Evolutionary conservation across 805 yeast species (phyloP).

Genomic region (Isabelozyma heimii): DNA sequence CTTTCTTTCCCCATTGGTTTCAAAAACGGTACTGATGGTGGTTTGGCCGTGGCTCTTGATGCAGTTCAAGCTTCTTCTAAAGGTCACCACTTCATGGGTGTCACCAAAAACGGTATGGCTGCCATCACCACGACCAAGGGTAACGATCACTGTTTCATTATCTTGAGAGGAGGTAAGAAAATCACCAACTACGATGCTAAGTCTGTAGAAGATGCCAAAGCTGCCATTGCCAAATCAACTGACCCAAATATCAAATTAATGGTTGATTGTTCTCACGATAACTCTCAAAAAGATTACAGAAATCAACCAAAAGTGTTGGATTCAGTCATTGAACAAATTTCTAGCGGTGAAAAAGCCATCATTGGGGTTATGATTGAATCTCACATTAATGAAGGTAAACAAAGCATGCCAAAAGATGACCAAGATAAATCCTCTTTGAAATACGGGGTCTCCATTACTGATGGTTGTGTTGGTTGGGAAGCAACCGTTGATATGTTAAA

Average conservation of each 20-base stretch:
- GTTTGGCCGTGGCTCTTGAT: constrained; percentile 87
- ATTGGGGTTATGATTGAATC: constrained; percentile 97
- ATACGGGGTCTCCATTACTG: constrained; percentile 96
- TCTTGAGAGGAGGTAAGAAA: constrained; percentile 92
- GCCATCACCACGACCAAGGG: constrained; percentile 97
- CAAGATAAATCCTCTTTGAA: constrained; percentile 59
- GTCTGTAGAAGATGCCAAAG: constrained; percentile 74
- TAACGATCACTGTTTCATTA: constrained; percentile 89
- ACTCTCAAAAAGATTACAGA: constrained; percentile 88
- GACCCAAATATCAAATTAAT: constrained; percentile 60
- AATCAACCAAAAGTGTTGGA: constrained; percentile 94
- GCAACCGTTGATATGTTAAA: constrained; percentile 78
- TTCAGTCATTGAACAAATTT: constrained; percentile 77
- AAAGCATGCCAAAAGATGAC: constrained; percentile 60
- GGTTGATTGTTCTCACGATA: constrained; percentile 99
- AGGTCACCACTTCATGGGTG: constrained; percentile 95
- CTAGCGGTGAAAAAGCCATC: constrained; percentile 74
- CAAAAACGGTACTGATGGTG: constrained; percentile 98
- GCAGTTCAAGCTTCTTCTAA: constrained; percentile 90
- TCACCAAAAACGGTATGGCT: constrained; percentile 94
- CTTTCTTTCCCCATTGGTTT: constrained; percentile 98
- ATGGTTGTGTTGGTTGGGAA: constrained; percentile 94
- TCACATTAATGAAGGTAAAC: constrained; percentile 88
- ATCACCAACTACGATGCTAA: constrained; percentile 89
- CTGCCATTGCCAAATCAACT: constrained; percentile 47